phyloP scores from a whole-genome alignment of 371 early-diverging fungal species.

The Rhizopus arrhizus region DNA sequence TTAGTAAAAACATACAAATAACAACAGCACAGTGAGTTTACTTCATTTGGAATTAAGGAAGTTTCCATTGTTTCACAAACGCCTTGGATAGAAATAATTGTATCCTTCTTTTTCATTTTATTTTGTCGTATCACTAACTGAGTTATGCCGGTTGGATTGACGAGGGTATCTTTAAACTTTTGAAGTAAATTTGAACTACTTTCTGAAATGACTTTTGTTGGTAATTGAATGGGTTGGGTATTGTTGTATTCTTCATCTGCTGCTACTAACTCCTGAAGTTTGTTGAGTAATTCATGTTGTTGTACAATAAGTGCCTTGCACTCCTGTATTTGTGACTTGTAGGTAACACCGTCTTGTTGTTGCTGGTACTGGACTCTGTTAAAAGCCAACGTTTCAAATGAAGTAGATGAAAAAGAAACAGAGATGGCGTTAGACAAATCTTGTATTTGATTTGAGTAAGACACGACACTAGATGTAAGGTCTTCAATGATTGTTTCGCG shows the following conservation, averaged over 20 bases:
- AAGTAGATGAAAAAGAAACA: constrained; percentile 5
- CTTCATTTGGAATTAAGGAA: constrained; percentile 15
- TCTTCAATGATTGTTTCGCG: constrained; percentile 12
- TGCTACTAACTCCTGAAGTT: constrained; percentile 4
- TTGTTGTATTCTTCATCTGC: neutral
- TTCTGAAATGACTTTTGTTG: neutral
- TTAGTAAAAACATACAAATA: neutral
- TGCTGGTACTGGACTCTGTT: neutral
- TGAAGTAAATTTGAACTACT: neutral
- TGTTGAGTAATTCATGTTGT: constrained; percentile 12
- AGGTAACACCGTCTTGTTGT: neutral
- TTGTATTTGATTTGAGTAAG: constrained; percentile 18
- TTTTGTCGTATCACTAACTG: constrained; percentile 2
- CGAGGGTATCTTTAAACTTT: neutral
- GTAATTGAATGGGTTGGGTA: neutral
- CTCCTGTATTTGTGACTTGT: constrained; percentile 11
- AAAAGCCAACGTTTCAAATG: neutral
- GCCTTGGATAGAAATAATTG: constrained; percentile 19
- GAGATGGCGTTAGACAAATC: constrained; percentile 4
- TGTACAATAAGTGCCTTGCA: constrained; percentile 18
- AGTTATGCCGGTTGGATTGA: constrained; percentile 1
- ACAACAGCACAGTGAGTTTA: neutral
- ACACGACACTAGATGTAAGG: constrained; percentile 11
- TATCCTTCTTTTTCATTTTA: constrained; percentile 15
- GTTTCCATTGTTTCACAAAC: constrained; percentile 20